These are phyloP conservation scores for Endothia cerciana DNA, from an alignment of 2,329 filamentous ascomycete genomes.

Conservation along the genomic window DNA sequence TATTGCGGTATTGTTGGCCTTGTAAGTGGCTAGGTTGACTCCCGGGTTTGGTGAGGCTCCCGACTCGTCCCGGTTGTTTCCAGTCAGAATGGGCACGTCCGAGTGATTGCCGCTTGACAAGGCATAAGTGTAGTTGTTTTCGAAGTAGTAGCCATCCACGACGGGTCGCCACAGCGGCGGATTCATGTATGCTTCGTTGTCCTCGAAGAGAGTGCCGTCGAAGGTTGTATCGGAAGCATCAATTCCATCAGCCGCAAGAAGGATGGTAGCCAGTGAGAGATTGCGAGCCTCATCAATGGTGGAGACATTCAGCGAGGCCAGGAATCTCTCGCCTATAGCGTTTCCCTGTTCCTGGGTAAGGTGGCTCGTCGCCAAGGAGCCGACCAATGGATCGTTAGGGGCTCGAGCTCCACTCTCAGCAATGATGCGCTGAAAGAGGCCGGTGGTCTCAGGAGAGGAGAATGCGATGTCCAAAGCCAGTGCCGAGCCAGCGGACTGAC, in stretches of 20 bases:
- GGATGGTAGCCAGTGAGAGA: conserved; percentile 22
- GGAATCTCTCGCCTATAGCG: conserved; percentile 26
- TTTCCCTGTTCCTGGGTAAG: conserved; percentile 32
- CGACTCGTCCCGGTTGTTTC: conserved; percentile 20
- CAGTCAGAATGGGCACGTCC: conserved; percentile 19
- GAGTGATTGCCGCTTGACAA: neutral
- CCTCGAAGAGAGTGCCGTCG: conserved; percentile 7
- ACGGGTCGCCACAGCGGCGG: conserved; percentile 9
- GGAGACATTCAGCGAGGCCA: conserved; percentile 31
- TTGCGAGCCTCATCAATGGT: conserved; percentile 32
- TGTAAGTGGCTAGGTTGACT: conserved; percentile 29
- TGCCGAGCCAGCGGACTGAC: conserved; percentile 69
- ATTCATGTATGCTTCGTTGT: conserved; percentile 4
- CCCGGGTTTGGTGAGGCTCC: conserved; percentile 23
- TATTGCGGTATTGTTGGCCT: conserved; percentile 29
- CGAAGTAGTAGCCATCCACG: conserved; percentile 8
- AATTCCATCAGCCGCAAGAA: neutral
- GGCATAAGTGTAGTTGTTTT: neutral
- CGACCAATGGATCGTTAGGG: conserved; percentile 36
- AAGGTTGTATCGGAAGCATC: neutral
- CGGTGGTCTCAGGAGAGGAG: conserved; percentile 16
- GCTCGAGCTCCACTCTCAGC: conserved; percentile 39
- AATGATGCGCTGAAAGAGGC: conserved; percentile 37
- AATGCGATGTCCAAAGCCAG: conserved; percentile 41
- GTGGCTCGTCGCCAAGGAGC: conserved; percentile 35